phyloP scores from a whole-genome alignment of 2,329 filamentous ascomycete genomes.

The Diaporthe vaccinii region DNA sequence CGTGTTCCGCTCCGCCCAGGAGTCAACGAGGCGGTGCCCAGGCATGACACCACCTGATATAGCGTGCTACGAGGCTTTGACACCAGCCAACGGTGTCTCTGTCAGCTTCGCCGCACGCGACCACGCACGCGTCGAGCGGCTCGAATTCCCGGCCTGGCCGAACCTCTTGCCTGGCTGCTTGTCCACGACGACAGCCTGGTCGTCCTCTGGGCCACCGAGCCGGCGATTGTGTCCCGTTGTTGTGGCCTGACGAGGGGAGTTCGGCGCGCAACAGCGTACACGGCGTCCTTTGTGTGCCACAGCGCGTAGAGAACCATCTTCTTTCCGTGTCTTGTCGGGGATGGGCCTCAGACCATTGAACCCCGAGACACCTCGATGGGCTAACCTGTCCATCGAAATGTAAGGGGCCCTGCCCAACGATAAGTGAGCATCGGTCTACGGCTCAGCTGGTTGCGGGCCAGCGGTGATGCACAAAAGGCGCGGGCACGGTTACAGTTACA shows the following conservation, averaged over 20 bases:
- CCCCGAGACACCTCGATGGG: background rate
- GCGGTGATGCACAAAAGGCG: background rate
- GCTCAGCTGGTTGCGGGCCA: background rate
- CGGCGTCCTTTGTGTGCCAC: background rate
- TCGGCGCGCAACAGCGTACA: background rate
- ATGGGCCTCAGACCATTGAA: background rate
- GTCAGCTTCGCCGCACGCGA: background rate
- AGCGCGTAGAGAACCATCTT: background rate
- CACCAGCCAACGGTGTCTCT: background rate
- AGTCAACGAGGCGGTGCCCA: background rate
- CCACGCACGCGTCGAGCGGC: background rate
- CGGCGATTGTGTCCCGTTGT: background rate
- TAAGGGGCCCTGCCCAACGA: no score
- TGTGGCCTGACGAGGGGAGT: background rate
- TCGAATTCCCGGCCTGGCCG: no score
- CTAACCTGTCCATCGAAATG: no score
- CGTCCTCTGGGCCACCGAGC: background rate
- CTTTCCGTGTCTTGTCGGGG: slow-evolving; percentile 3
- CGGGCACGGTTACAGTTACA: background rate
- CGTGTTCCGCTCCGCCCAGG: background rate
- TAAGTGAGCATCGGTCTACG: background rate
- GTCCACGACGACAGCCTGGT: background rate
- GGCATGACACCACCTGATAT: background rate
- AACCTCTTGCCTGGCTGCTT: background rate
- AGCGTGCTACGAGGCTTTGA: background rate